phyloP scores from a whole-genome alignment of 2,329 filamentous ascomycete genomes.

The Xylaria sp. region DNA sequence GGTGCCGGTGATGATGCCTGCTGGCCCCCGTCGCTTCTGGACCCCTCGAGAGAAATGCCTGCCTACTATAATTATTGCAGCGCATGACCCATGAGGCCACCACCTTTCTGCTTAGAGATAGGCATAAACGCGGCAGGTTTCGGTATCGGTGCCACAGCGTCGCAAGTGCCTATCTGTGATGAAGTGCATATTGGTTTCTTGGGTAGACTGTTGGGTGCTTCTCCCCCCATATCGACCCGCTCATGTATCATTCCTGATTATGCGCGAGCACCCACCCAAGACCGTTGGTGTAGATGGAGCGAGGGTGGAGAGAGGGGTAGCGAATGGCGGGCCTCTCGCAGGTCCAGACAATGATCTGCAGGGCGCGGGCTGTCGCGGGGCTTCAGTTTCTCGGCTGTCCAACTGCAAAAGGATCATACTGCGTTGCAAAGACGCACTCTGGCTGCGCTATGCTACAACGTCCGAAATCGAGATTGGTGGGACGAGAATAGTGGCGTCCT shows the following conservation, averaged over 20 bases:
- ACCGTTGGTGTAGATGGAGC: neutral
- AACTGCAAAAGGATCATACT: conserved; percentile 13
- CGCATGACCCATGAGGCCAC: conserved; percentile 34
- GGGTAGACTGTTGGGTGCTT: conserved; percentile 5
- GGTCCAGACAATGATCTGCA: conserved; percentile 33
- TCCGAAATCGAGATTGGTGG: conserved; percentile 19
- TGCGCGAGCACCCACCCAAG: conserved; percentile 16
- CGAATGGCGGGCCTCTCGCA: conserved; percentile 7
- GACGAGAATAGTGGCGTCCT: conserved; percentile 22
- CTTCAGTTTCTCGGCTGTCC: conserved; percentile 16
- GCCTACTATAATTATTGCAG: conserved; percentile 1
- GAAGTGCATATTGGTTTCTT: neutral
- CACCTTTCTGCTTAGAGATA: conserved; percentile 7
- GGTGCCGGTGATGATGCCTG: conserved; percentile 8
- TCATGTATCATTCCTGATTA: conserved; percentile 30
- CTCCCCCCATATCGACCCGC: conserved; percentile 15
- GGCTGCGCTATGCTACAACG: neutral
- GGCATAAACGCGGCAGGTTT: conserved; percentile 8
- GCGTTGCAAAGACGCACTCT: neutral
- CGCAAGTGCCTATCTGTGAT: conserved; percentile 22
- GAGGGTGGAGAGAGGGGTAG: conserved; percentile 15
- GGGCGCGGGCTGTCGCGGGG: conserved; percentile 26
- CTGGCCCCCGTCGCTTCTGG: conserved; percentile 15
- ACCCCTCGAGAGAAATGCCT: neutral
- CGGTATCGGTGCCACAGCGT: conserved; percentile 11